Conservation (phyloP, 1,284 basidiomycete species). For the Moesziomyces globuligerus region DNA sequence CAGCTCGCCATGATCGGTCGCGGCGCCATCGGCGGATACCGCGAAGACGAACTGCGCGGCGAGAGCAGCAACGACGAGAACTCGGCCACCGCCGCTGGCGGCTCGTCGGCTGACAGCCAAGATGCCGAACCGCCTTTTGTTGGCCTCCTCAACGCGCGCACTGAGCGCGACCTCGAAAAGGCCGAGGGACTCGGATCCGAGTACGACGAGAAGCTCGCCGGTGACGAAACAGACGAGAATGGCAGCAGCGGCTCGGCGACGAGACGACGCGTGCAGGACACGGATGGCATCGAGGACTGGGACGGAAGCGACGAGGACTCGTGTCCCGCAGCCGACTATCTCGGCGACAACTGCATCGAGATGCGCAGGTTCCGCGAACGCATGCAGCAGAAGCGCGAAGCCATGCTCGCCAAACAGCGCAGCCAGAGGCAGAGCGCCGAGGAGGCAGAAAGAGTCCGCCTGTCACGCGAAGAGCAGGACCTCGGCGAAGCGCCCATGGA, state of each 20-base stretch:
- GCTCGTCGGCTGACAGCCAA: slow-evolving; percentile 20
- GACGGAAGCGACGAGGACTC: slow-evolving; percentile 47
- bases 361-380: slow-evolving; percentile 49
- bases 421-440: slow-evolving; percentile 21
- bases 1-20: slow-evolving; percentile 59
- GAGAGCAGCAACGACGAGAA: slow-evolving; percentile 30
- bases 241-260: slow-evolving; percentile 6
- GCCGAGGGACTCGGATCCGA: slow-evolving; percentile 29
- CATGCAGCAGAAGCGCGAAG: slow-evolving; percentile 26
- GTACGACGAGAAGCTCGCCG: slow-evolving; percentile 24
- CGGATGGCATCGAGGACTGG: slow-evolving; percentile 57
- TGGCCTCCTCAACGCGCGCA: slow-evolving; percentile 49
- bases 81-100: slow-evolving; percentile 25
- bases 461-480: slow-evolving; percentile 41
- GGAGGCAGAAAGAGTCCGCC: slow-evolving; percentile 14
- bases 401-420: slow-evolving; percentile 8
- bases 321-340: slow-evolving; percentile 59
- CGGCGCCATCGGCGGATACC: slow-evolving; percentile 58
- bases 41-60: slow-evolving; percentile 52
- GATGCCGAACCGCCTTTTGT: slow-evolving; percentile 21
- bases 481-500: slow-evolving; percentile 56
- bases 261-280: slow-evolving; percentile 19
- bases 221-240: slow-evolving; percentile 10
- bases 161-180: slow-evolving; percentile 54
- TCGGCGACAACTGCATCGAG: slow-evolving; percentile 63